These are phyloP conservation scores for Nitzschia sp. DNA, from an alignment of 108 stramenopile genomes.

Conservation along the genomic window DNA sequence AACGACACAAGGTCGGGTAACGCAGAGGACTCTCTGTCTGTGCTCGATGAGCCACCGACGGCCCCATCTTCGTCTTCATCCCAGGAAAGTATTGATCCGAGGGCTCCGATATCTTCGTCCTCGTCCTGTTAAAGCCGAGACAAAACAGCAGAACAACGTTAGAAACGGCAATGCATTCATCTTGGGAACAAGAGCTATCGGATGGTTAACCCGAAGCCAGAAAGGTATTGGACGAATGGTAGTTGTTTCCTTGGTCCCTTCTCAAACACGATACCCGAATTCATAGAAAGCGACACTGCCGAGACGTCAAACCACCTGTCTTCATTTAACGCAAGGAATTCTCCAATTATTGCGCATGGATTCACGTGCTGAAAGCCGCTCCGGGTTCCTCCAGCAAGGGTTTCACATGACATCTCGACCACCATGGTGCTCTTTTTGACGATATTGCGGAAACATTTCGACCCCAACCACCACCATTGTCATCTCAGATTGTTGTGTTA, in stretches of 20 bases:
- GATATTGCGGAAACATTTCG: background rate
- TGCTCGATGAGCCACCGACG: background rate
- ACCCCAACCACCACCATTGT: too few species aligned
- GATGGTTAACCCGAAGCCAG: too few species aligned
- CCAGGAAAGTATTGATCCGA: constrained; percentile 63
- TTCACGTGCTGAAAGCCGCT: background rate
- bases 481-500: too few species aligned
- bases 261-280: background rate
- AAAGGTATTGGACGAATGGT: too few species aligned
- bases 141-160: background rate
- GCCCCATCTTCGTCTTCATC: constrained; percentile 62
- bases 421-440: background rate
- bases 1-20: constrained; percentile 32
- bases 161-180: too few species aligned
- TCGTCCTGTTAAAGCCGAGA: constrained; percentile 19
- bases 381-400: background rate
- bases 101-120: constrained; percentile 62
- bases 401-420: background rate
- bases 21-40: background rate
- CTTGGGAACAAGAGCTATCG: too few species aligned
- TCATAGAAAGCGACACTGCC: background rate
- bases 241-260: too few species aligned
- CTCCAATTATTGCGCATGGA: background rate
- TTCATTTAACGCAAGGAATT: background rate
- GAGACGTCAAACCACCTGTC: background rate